Base-by-base conservation (phyloP, 345 rosid genomes). In the Cardiospermum halicacabum region DNA sequence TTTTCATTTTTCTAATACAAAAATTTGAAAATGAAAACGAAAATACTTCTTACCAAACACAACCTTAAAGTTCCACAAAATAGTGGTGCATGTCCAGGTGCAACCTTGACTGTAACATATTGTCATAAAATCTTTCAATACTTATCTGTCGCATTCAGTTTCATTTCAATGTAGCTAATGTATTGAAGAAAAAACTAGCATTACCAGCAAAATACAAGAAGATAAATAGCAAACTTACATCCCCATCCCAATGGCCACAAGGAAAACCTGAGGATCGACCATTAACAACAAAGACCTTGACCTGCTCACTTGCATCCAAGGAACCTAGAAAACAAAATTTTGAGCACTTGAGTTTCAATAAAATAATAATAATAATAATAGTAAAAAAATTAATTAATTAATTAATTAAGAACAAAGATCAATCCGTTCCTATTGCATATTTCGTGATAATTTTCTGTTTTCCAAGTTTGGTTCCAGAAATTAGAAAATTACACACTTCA, bases 281-380 rank as follows among this genome's bases (percentile, higher is more conserved):
- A 82, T 77, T 53, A 92, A 58, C 64, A 92, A 78, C 73, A 92
- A 72, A 36, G 90, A 74, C 75, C 96, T 89, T 60, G 96, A 92
- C 71, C 93, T 81, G 83, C 96, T 89, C 62, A 88, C 91, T 78
- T 89, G 98, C 60, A 92, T 88, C 95, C 92, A 92, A 51, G 98
- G 98, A 51, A 86, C 98, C 98, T 89, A 79, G 31, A 68, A 15
- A 74, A 26, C 54, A 54, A 76, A 22, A 55, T 55, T 65, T 73
- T 51, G 25, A 61, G 15, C 53, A 51, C 42, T 43, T n/a, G n/a
- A n/a, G n/a, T n/a, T n/a, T n/a, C n/a, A n/a, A n/a, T n/a, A n/a
- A n/a, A n/a, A n/a, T n/a, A n/a, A n/a, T n/a, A n/a, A n/a, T n/a
- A n/a, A n/a, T n/a, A n/a, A n/a, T n/a, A n/a, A n/a, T n/a, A n/a